A percentile compares a stretch with the other conserved stretches of the same genome.
Evolutionary conservation across 768 basidiomycete species (phyloP).

Genomic region (Piloderma croceum): DNA sequence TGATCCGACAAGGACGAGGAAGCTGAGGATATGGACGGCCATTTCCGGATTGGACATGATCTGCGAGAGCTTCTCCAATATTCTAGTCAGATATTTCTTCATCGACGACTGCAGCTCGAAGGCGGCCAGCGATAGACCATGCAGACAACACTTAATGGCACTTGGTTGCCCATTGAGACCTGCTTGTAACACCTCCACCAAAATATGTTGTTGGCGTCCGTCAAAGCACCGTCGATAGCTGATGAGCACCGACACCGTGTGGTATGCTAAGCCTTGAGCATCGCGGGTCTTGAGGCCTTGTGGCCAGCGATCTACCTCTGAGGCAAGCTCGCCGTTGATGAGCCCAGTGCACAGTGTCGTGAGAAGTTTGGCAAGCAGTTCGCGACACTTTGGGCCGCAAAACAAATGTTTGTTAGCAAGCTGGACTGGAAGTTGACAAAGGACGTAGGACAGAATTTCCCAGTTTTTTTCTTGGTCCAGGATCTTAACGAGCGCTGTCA

Average conservation of each 20-base stretch:
- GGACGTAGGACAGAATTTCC: conserved; percentile 88
- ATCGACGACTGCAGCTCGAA: conserved; percentile 83
- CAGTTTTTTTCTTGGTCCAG: conserved; percentile 77
- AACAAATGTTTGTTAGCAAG: conserved; percentile 94
- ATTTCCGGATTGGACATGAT: conserved; percentile 93
- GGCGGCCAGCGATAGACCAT: conserved; percentile 80
- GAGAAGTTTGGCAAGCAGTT: conserved; percentile 56
- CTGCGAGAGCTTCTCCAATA: conserved; percentile 82
- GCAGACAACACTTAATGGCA: conserved; percentile 84
- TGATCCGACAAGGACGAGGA: conserved; percentile 83
- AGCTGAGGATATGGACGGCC: conserved; percentile 93
- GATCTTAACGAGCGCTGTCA: conserved; percentile 55
- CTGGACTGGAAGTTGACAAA: conserved; percentile 88
- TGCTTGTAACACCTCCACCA: conserved; percentile 68
- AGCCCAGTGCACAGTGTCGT: conserved; percentile 65
- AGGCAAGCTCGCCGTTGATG: conserved; percentile 49
- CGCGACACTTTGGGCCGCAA: conserved; percentile 80
- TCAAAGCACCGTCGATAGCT: conserved; percentile 82
- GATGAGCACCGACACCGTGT: conserved; percentile 81
- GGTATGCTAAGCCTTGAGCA: conserved; percentile 82
- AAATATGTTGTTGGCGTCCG: conserved; percentile 51
- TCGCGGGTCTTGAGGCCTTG: conserved; percentile 64
- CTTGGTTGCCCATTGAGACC: conserved; percentile 67
- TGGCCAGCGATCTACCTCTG: conserved; percentile 55
- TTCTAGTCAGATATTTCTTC: conserved; percentile 70